A percentile compares a stretch with the other conserved stretches of the same genome.
Conservation (phyloP, 164 flowering plant species). For the grape (Vitis vinifera) region DNA sequence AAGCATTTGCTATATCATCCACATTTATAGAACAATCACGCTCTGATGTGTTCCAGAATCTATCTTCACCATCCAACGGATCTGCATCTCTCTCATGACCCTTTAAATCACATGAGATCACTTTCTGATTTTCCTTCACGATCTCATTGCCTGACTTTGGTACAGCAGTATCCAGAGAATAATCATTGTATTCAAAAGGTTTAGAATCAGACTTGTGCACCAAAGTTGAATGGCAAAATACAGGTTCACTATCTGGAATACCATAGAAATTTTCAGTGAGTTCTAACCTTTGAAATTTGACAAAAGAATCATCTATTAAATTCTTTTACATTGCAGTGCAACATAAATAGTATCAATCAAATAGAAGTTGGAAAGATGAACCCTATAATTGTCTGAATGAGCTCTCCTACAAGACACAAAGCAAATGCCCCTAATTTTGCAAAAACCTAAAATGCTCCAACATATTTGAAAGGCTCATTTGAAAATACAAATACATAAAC, state of each 20-base stretch:
- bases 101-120: slow-evolving; percentile 12
- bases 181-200: slow-evolving; percentile 16
- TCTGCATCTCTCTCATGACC: slow-evolving; percentile 13
- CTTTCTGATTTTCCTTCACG: slow-evolving; percentile 25
- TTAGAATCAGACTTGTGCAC: slow-evolving; percentile 13
- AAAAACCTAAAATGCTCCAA: no score
- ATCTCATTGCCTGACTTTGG: slow-evolving; percentile 15
- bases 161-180: slow-evolving; percentile 20
- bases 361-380: no score
- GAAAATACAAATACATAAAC: no score
- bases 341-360: not conserved
- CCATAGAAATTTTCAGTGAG: not conserved
- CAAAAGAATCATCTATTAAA: not conserved
- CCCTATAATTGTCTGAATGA: no score
- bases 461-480: no score
- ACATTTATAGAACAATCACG: slow-evolving; percentile 15
- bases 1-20: slow-evolving; percentile 19
- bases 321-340: not conserved
- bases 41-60: slow-evolving; percentile 10
- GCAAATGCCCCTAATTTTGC: no score
- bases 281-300: not conserved
- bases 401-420: no score
- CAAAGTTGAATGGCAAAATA: slow-evolving; percentile 12
- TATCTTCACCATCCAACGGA: slow-evolving; percentile 17
- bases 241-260: slow-evolving; percentile 21